These are phyloP conservation scores for Euclidium syriacum DNA, from an alignment of 345 rosid species.

Conservation along the genomic window DNA sequence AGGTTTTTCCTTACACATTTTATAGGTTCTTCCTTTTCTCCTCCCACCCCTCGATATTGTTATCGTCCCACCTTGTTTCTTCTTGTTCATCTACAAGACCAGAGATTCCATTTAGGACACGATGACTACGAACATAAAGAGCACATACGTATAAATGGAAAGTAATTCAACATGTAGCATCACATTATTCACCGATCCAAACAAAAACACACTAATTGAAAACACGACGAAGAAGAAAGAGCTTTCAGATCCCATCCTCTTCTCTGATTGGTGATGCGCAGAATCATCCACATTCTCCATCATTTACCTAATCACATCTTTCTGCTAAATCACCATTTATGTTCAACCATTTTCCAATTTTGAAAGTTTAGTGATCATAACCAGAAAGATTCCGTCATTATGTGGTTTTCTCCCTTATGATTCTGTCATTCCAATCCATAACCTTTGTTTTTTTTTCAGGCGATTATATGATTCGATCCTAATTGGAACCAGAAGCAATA, in stretches of 20 bases:
- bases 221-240: background rate
- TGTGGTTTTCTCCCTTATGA: too few species aligned
- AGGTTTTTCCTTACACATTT: background rate
- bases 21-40: slow-evolving; percentile 17
- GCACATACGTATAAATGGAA: background rate
- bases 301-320: background rate
- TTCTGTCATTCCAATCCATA: background rate
- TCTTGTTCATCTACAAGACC: slow-evolving; percentile 19
- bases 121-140: background rate
- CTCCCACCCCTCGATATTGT: slow-evolving; percentile 23
- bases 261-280: background rate
- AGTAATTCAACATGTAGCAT: background rate
- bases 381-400: too few species aligned
- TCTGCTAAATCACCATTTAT: too few species aligned
- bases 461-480: background rate
- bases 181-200: background rate
- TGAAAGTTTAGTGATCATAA: background rate
- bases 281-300: background rate
- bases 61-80: slow-evolving; percentile 25
- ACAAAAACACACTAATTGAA: background rate
- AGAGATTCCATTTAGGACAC: background rate
- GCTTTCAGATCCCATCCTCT: background rate
- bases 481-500: background rate
- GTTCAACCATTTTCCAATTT: background rate
- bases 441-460: too few species aligned